phyloP scores from a whole-genome alignment of 805 yeast species.

The Ogataea chonburiensis region DNA sequence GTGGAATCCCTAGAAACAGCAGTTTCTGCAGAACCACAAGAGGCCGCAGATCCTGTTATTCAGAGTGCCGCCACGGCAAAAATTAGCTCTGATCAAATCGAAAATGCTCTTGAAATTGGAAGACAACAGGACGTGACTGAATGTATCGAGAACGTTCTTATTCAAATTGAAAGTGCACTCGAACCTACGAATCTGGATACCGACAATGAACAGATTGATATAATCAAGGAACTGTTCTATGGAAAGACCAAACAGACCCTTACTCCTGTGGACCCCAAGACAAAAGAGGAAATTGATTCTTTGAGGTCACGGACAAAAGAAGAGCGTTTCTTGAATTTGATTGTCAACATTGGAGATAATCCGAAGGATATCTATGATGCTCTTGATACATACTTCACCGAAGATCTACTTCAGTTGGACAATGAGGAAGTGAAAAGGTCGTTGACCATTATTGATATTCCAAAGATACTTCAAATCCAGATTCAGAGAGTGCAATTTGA shows the following conservation, averaged over 20 bases:
- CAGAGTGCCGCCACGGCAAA: conserved; percentile 33
- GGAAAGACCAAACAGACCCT: conserved; percentile 84
- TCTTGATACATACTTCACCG: conserved; percentile 77
- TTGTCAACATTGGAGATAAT: conserved; percentile 84
- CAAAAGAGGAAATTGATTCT: conserved; percentile 30
- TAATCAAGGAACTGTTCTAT: conserved; percentile 75
- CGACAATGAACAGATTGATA: conserved; percentile 80
- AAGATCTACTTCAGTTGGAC: conserved; percentile 65
- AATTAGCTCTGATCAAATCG: conserved; percentile 63
- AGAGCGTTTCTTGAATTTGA: conserved; percentile 77
- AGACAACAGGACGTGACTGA: conserved; percentile 98
- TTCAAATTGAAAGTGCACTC: conserved; percentile 86
- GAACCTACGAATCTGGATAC: conserved; percentile 62
- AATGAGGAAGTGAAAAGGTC: conserved; percentile 75
- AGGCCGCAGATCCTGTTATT: conserved; percentile 27
- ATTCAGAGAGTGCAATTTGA: conserved; percentile 94
- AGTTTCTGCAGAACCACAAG: conserved; percentile 25
- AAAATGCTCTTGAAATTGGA: conserved; percentile 74
- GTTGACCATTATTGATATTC: conserved; percentile 67
- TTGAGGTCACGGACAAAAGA: conserved; percentile 45
- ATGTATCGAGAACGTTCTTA: conserved; percentile 90
- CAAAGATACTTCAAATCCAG: conserved; percentile 85
- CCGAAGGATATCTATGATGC: conserved; percentile 91
- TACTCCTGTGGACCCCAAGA: conserved; percentile 42
- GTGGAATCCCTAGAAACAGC: not conserved